Evolutionary conservation across 2,329 filamentous ascomycete species (phyloP).

Genomic region (Alternaria brassicae): DNA sequence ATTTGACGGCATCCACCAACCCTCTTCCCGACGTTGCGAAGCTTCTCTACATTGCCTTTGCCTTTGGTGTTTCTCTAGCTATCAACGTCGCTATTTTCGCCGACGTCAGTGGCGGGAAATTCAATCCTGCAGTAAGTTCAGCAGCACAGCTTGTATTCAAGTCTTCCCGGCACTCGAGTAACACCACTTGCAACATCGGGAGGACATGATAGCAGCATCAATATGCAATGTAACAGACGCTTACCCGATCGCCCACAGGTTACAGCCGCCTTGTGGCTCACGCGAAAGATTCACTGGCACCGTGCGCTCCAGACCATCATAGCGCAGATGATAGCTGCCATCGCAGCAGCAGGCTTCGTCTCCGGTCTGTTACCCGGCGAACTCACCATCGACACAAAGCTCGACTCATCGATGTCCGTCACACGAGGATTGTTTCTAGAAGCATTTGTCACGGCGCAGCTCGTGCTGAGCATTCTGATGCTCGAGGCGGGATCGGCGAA

Average conservation of each 20-base stretch:
- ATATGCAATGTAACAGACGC: not conserved
- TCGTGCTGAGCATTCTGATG: slow-evolving; percentile 57
- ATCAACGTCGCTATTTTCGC: slow-evolving; percentile 49
- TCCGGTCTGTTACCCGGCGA: slow-evolving; percentile 40
- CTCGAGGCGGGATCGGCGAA: slow-evolving; percentile 68
- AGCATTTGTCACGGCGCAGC: slow-evolving; percentile 44
- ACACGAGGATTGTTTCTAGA: slow-evolving; percentile 39
- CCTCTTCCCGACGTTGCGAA: slow-evolving; percentile 28
- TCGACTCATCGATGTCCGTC: slow-evolving; percentile 32
- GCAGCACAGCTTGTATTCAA: not conserved
- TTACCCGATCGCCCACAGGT: slow-evolving; percentile 26
- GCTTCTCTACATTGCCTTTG: slow-evolving; percentile 48
- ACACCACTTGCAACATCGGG: not conserved
- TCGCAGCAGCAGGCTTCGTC: slow-evolving; percentile 42
- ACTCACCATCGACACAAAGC: slow-evolving; percentile 32
- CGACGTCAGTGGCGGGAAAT: slow-evolving; percentile 45
- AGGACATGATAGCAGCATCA: not conserved
- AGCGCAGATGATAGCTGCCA: slow-evolving; percentile 40
- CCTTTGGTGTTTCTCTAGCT: slow-evolving; percentile 44
- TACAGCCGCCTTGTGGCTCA: slow-evolving; percentile 32
- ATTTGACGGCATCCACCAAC: slow-evolving; percentile 27
- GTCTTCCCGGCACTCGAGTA: slow-evolving; percentile 31
- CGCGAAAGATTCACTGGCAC: slow-evolving; percentile 30
- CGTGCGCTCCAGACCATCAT: slow-evolving; percentile 35
- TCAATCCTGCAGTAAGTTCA: slow-evolving; percentile 36